Percentiles rank a stretch among this genome's conserved stretches.
Conservation (phyloP, 164 flowering plant species). For the Stephania yunnanensis region DNA sequence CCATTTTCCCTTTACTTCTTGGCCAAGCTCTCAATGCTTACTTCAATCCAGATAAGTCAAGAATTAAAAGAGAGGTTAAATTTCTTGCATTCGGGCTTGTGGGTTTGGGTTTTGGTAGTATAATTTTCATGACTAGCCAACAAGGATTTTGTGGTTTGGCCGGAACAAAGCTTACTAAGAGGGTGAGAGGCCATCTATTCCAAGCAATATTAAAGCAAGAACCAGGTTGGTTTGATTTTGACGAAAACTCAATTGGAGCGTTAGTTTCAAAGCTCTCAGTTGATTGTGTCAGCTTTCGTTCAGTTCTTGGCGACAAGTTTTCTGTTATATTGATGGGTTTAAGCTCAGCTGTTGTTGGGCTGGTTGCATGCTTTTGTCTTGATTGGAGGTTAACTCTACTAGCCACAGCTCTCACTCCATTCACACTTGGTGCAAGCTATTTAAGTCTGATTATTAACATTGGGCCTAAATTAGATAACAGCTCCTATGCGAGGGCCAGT, state of each 20-base stretch:
- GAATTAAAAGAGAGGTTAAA: conserved; percentile 38
- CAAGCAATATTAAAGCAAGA: conserved; percentile 60
- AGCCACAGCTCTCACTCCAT: conserved; percentile 56
- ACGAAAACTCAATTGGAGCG: conserved; percentile 55
- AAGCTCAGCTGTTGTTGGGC: conserved; percentile 58
- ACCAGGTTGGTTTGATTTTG: conserved; percentile 74
- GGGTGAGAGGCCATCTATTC: conserved; percentile 53
- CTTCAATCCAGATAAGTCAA: conserved; percentile 19
- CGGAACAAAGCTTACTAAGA: conserved; percentile 55
- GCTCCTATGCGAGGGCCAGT: conserved; percentile 60
- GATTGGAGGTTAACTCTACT: conserved; percentile 49
- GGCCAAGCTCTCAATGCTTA: conserved; percentile 53
- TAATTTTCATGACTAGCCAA: conserved; percentile 56
- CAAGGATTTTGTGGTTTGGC: conserved; percentile 82
- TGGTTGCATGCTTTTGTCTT: conserved; percentile 34
- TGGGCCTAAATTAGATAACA: conserved; percentile 57
- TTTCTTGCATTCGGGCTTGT: conserved; percentile 41
- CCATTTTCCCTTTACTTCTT: conserved; percentile 56
- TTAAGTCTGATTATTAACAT: conserved; percentile 55
- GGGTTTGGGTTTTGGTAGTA: conserved; percentile 57
- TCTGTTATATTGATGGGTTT: conserved; percentile 64
- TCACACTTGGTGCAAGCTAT: conserved; percentile 77
- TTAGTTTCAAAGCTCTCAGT: conserved; percentile 56
- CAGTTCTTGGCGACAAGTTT: conserved; percentile 57
- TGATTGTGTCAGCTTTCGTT: conserved; percentile 48